Evolutionary conservation across 1,139 yeast genomes (phyloP), one percentile per base, ranked within the genome.

Genomic region (Geotrichum klebahnii): DNA sequence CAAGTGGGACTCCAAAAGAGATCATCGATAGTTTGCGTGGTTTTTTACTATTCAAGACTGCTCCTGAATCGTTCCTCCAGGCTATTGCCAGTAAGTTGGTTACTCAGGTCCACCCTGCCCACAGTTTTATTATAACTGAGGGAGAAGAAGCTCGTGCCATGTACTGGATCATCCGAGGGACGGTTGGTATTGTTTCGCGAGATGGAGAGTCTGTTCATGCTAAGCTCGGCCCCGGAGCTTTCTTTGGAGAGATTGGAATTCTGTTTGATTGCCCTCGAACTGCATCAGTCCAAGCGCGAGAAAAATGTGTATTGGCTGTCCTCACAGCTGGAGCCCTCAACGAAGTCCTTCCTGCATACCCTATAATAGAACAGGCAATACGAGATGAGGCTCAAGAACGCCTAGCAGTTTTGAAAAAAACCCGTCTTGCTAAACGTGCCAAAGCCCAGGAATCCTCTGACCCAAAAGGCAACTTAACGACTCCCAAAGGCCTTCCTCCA

Each of bases 331-430:
- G 81, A 51, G 77, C 81, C 12, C 72, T 84, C 47, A 77, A 78
- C 56, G 68, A 71, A 20, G 84, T 83, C 1, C 67, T 84, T 23
- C 78, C 79, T 2, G 76, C 75, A 53, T 83, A 78, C 61, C 90
- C 90, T 0, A 63, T 68, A 5, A 78, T 84, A 44, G 92, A 84
- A 62, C 69, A 84, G 55, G 72, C 81, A 45, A 82, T 84, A 37
- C 69, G 90, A 55, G 87, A 83, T 61, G 92, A 84, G 63, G 90
- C 89, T 3, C 89, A 83, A 59, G 88, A 83, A 62, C 70, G 92
- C 46, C 67, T 84, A 53, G 82, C 85, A 4, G 78, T 81, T 78
- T 81, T 79, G 59, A 84, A 80, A 50, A 81, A 82, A 63, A 75
- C 79, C 61, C 74, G 73, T 54, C 44, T 17, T 3, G 33, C 44